phyloP scores from a whole-genome alignment of 768 basidiomycete species.

The Kwoniella sp. region DNA sequence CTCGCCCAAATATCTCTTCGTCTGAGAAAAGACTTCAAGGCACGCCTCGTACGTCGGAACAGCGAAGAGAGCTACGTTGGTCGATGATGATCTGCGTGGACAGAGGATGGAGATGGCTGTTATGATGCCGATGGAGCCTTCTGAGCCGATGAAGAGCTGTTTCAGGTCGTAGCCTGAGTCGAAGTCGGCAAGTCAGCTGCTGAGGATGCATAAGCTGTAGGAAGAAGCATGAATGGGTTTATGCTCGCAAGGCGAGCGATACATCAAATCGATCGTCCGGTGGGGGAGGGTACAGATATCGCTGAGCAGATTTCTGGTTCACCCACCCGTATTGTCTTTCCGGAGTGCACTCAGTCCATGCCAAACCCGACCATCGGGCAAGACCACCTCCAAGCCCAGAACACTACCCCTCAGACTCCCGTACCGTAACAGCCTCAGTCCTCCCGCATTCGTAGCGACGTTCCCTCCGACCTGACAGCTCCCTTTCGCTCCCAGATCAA shows the following conservation, averaged over 20 bases:
- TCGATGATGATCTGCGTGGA: slow-evolving; percentile 70
- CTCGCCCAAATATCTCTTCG: slow-evolving; percentile 81
- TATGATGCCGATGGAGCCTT: slow-evolving; percentile 92
- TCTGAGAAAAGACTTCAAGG: slow-evolving; percentile 76
- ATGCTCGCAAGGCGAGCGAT: no score
- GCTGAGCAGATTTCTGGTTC: no score
- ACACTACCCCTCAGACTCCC: slow-evolving; percentile 93
- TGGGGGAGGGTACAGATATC: no score
- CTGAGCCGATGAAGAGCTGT: slow-evolving; percentile 97
- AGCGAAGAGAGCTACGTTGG: slow-evolving; percentile 88
- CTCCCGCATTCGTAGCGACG: slow-evolving; percentile 94
- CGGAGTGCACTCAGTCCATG: slow-evolving; percentile 80
- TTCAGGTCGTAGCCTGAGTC: slow-evolving; percentile 88
- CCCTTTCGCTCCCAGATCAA: slow-evolving; percentile 93
- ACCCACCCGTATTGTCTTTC: slow-evolving; percentile 92
- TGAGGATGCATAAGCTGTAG: no score
- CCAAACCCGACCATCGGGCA: slow-evolving; percentile 91
- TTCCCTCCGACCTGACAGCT: slow-evolving; percentile 99
- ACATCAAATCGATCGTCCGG: neutral
- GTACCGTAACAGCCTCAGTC: slow-evolving; percentile 93
- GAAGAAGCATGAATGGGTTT: no score
- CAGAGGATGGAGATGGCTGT: slow-evolving; percentile 94
- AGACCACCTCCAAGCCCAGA: slow-evolving; percentile 92
- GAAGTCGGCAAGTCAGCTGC: no score
- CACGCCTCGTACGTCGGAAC: slow-evolving; percentile 84